Evolutionary conservation across 2,329 filamentous ascomycete species (phyloP), one percentile per base, ranked within the genome.

Genomic region (Diaporthe ampelina): DNA sequence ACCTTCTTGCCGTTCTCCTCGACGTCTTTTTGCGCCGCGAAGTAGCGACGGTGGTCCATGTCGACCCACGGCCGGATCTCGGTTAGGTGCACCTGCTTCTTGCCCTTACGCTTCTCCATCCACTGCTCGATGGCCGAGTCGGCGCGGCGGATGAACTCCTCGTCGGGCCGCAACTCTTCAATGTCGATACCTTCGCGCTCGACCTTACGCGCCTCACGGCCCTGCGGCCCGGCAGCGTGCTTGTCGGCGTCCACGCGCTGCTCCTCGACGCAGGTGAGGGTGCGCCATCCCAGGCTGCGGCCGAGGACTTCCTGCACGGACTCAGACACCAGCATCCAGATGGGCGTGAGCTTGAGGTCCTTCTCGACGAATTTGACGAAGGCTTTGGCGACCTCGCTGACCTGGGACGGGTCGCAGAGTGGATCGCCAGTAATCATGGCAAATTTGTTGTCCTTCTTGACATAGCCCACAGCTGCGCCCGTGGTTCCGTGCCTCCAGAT

Each of bases 31-130:
- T 92, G 89, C 13, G 94, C 93, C 79, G 94, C 94, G 81, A 95
- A 94, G 86, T 97, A 98, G 77, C 94, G 93, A 21, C 95, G 91
- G 81, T 98, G 95, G 76, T 91, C 90, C 80, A 90, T 87, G 78
- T 98, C 95, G 76, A 95, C 88, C 95, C 95, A 98, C 0, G 95
- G 95, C 37, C 92, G 91, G 43, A 98, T 94, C 81, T 97, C 94
- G 4, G 95, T 98, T 70, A 98, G 87, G 82, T 98, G 95, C 40
- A 98, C 93, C 83, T 98, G 95, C 76, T 86, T 89, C 70, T 73
- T 75, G 77, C 95, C 95, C 85, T 95, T 95, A 79, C 95, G 93
- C 81, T 90, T 90, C 70, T 88, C 86, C 79, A 95, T 91, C 95
- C 95, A 98, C 74, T 94, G 93, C 75, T 91, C 84, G 72, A 98